phyloP scores from a whole-genome alignment of 805 yeast genomes.

The Wickerhamomyces bovis region DNA sequence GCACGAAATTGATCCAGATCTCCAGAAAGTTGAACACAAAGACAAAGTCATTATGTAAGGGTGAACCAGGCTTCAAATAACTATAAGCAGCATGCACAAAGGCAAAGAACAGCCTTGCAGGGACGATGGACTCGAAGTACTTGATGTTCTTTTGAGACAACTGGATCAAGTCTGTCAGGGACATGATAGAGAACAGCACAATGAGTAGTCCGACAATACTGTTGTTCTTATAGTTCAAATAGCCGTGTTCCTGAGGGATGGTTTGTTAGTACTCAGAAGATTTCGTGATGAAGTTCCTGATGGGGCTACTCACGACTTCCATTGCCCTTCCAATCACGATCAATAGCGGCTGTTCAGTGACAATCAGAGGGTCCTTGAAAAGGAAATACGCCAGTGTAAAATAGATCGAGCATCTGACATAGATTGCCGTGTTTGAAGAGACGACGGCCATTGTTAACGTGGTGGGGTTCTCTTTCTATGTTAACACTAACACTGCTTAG shows the following conservation, averaged over 20 bases:
- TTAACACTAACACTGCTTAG: too few species aligned
- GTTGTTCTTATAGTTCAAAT: conserved; percentile 24
- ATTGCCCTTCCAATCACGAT: conserved; percentile 55
- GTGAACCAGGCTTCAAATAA: conserved; percentile 36
- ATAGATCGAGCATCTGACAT: conserved; percentile 41
- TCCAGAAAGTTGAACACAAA: conserved; percentile 55
- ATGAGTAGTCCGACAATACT: conserved; percentile 32
- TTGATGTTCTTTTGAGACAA: conserved; percentile 35
- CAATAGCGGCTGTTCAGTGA: conserved; percentile 41
- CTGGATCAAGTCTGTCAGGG: conserved; percentile 55
- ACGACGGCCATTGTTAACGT: conserved; percentile 40
- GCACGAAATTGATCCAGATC: conserved; percentile 62
- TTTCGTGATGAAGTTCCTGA: too few species aligned
- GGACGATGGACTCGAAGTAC: conserved; percentile 57
- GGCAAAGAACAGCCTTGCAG: conserved; percentile 45
- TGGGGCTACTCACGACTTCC: conserved; percentile 38
- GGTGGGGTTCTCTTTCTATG: not conserved
- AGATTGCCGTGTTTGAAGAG: conserved; percentile 42
- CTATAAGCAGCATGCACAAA: conserved; percentile 46
- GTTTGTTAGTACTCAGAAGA: not conserved
- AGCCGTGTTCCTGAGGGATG: conserved; percentile 29
- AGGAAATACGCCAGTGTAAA: conserved; percentile 39
- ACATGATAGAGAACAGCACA: conserved; percentile 37
- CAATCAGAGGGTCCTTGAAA: conserved; percentile 39
- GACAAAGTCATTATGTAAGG: conserved; percentile 56